A percentile compares a stretch with the other conserved stretches of the same genome.
Evolutionary conservation across 805 yeast genomes (phyloP).

Genomic region (Cyberlindnera petersonii): DNA sequence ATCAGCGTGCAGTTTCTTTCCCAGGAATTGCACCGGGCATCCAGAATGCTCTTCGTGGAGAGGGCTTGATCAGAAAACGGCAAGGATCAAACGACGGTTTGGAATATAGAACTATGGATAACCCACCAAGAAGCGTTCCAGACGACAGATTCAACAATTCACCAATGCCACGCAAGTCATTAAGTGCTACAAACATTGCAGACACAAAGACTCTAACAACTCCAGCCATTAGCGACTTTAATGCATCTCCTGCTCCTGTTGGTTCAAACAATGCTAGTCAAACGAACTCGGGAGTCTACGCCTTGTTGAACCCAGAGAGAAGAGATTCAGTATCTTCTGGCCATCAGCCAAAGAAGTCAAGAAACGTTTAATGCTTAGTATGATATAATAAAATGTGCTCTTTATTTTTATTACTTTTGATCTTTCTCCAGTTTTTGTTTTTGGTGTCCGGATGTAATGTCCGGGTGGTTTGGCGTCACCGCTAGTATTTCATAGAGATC

Average conservation of each 20-base stretch:
- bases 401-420: too few relatives aligned
- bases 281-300: slow-evolving; percentile 24
- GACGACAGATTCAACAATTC: slow-evolving; percentile 7
- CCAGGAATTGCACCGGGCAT: slow-evolving; percentile 21
- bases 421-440: too few relatives aligned
- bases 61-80: slow-evolving; percentile 21
- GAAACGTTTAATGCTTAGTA: slow-evolving; percentile 9
- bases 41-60: slow-evolving; percentile 16
- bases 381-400: too few relatives aligned
- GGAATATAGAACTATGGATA: slow-evolving; percentile 14
- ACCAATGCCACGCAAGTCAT: slow-evolving; percentile 15
- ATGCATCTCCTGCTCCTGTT: too few relatives aligned
- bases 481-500: neutral
- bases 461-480: neutral
- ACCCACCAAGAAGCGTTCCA: slow-evolving; percentile 27
- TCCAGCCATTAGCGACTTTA: too few relatives aligned
- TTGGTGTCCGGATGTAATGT: too few relatives aligned
- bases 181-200: slow-evolving; percentile 17
- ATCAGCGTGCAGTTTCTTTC: slow-evolving; percentile 25
- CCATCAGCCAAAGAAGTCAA: slow-evolving; percentile 14
- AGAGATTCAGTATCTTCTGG: slow-evolving; percentile 13
- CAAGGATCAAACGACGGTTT: slow-evolving; percentile 22
- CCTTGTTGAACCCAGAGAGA: slow-evolving; percentile 26
- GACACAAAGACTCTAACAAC: slow-evolving; percentile 2
- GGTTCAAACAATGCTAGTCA: too few relatives aligned